Evolutionary conservation across 345 rosid genomes (phyloP).

Genomic region (Murraya paniculata): DNA sequence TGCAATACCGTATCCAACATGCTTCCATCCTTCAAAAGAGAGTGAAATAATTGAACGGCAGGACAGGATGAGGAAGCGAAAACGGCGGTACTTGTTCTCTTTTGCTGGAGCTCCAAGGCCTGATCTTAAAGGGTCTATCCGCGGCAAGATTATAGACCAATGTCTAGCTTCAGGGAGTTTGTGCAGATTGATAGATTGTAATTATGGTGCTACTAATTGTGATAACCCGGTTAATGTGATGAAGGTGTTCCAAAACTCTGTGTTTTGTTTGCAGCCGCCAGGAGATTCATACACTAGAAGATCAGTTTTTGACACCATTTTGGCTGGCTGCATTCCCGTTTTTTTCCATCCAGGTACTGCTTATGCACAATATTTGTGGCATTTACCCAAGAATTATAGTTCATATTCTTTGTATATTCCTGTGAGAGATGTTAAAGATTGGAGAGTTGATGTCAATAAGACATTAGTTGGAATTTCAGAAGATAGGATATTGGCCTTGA

Average conservation of each 20-base stretch:
- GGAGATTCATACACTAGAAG: constrained; percentile 71
- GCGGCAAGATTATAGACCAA: constrained; percentile 61
- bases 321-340: constrained; percentile 65
- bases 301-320: constrained; percentile 57
- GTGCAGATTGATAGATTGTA: constrained; percentile 59
- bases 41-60: constrained; percentile 52
- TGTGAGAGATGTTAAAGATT: constrained; percentile 34
- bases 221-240: constrained; percentile 59
- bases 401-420: constrained; percentile 57
- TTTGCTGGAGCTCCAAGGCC: constrained; percentile 68
- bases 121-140: constrained; percentile 44
- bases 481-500: constrained; percentile 31
- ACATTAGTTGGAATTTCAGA: constrained; percentile 37
- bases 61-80: constrained; percentile 35
- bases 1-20: constrained; percentile 63
- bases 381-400: constrained; percentile 42
- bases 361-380: constrained; percentile 58
- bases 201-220: constrained; percentile 46
- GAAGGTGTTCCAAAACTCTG: constrained; percentile 49
- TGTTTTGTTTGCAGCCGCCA: constrained; percentile 64
- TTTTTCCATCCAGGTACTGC: constrained; percentile 73
- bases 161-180: constrained; percentile 39
- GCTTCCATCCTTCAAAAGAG: constrained; percentile 52
- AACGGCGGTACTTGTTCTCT: constrained; percentile 46
- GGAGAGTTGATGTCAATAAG: constrained; percentile 35